Evolutionary conservation across 768 basidiomycete species (phyloP).

Genomic region (Daedaleopsis sinensis): DNA sequence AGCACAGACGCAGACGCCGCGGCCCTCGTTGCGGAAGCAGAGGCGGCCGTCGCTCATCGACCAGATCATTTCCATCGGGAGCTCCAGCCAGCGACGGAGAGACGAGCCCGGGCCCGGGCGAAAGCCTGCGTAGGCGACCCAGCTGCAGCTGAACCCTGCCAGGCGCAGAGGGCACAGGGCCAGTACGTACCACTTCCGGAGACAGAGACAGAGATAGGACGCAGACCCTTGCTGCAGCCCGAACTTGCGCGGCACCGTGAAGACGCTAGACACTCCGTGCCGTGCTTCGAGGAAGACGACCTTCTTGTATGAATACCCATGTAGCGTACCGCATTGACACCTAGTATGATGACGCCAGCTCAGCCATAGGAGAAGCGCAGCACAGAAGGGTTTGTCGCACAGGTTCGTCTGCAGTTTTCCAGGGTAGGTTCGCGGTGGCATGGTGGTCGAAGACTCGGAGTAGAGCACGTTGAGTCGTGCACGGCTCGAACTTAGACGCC

Average conservation of each 20-base stretch:
- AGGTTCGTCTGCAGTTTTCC: not conserved
- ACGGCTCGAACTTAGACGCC: no score
- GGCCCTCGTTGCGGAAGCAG: constrained; percentile 26
- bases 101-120: constrained; percentile 7
- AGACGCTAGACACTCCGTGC: not conserved
- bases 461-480: no score
- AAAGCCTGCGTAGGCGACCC: no score
- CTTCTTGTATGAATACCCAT: constrained; percentile 10
- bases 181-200: not conserved
- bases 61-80: constrained; percentile 23
- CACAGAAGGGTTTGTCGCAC: not conserved
- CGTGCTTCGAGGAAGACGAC: not conserved
- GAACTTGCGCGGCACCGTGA: not conserved
- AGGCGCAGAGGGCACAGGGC: constrained; percentile 1
- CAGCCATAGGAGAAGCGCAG: not conserved
- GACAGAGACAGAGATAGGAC: not conserved
- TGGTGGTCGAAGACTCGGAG: no score
- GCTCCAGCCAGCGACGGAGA: constrained; percentile 18
- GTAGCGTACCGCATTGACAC: not conserved
- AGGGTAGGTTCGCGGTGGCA: no score
- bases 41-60: constrained; percentile 28
- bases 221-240: not conserved
- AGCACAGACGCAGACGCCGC: not conserved
- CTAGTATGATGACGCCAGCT: not conserved
- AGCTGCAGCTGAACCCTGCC: not conserved